Conservation (phyloP, 768 basidiomycete species). For the Kwoniella europaea region DNA sequence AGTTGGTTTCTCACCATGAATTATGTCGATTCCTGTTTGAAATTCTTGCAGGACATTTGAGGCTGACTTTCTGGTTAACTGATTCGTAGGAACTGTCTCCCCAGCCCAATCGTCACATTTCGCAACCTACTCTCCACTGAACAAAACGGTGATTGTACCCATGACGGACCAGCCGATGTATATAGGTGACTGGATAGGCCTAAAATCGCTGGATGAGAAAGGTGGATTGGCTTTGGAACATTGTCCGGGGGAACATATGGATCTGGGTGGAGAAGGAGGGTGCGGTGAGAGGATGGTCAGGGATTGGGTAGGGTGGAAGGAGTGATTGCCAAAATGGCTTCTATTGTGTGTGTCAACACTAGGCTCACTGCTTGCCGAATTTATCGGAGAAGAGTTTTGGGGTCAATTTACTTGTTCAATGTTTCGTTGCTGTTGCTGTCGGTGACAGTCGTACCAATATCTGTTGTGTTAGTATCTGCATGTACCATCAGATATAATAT, state of each 20-base stretch:
- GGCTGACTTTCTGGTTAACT: neutral
- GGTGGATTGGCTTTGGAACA: constrained; percentile 37
- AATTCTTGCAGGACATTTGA: neutral
- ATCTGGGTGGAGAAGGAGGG: constrained; percentile 45
- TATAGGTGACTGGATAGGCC: constrained; percentile 52
- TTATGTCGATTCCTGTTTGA: neutral
- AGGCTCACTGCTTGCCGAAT: no score
- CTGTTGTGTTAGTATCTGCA: no score
- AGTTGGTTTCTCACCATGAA: constrained; percentile 10
- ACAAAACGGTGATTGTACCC: constrained; percentile 39
- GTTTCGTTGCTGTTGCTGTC: no score
- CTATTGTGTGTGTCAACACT: no score
- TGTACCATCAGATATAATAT: no score
- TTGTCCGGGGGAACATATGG: constrained; percentile 57
- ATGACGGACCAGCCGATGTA: constrained; percentile 41
- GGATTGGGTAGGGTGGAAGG: constrained; percentile 45
- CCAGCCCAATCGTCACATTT: constrained; percentile 56
- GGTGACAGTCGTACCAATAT: no score
- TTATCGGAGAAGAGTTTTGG: no score
- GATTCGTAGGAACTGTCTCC: constrained; percentile 48
- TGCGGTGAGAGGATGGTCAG: constrained; percentile 47
- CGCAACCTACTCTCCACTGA: constrained; percentile 43
- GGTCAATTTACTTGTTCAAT: no score
- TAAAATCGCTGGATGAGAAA: constrained; percentile 37
- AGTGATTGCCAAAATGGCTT: neutral